A percentile compares a stretch with the other conserved stretches of the same genome.
phyloP scores from a whole-genome alignment of 345 rosid species.

The Pseudoturritis turrita region DNA sequence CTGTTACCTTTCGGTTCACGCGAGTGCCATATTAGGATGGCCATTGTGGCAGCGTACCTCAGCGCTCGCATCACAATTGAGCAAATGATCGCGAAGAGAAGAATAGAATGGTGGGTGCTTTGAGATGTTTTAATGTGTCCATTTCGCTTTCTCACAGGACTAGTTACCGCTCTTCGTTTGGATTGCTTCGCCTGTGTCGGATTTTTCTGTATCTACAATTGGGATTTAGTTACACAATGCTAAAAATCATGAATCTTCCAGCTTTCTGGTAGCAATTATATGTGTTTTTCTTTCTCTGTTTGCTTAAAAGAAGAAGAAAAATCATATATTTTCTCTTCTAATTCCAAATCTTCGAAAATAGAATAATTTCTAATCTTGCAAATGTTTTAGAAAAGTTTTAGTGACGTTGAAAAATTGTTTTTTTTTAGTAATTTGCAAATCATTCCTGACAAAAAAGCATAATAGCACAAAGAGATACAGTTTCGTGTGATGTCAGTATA shows the following conservation, averaged over 20 bases:
- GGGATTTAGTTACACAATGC: neutral
- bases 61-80: constrained; percentile 37
- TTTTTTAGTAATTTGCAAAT: neutral
- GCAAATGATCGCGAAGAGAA: constrained; percentile 9
- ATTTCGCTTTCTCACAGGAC: neutral
- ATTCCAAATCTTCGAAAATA: too few species aligned
- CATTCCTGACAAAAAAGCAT: neutral
- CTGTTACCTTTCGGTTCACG: constrained; percentile 70
- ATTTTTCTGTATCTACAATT: constrained; percentile 2
- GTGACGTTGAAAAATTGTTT: too few species aligned
- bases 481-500: constrained; percentile 3
- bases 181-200: neutral
- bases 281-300: neutral
- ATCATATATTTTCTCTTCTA: too few species aligned
- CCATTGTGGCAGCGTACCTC: constrained; percentile 67
- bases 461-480: neutral
- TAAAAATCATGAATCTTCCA: neutral
- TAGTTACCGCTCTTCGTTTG: constrained; percentile 5
- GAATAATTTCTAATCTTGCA: too few species aligned
- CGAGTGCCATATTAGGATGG: constrained; percentile 66
- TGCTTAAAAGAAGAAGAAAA: too few species aligned
- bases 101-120: constrained; percentile 1
- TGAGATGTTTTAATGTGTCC: constrained; percentile 2
- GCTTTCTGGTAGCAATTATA: neutral
- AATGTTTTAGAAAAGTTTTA: too few species aligned